These are phyloP conservation scores for Scheffersomyces parashehatae DNA, from an alignment of 1,139 yeast species.

Conservation along the genomic window DNA sequence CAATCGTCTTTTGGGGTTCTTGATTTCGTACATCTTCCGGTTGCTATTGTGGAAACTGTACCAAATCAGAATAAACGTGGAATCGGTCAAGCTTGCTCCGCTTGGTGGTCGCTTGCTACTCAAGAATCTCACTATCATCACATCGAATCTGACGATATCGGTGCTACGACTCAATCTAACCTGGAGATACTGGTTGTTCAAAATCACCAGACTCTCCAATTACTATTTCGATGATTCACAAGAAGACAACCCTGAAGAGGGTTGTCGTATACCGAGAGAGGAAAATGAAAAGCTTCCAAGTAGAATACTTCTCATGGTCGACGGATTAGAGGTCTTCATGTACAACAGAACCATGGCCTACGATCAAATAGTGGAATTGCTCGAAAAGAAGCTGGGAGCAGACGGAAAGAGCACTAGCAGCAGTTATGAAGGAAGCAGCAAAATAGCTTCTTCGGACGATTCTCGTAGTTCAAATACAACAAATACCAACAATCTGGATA, in stretches of 20 bases:
- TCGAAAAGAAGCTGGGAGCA: conserved; percentile 21
- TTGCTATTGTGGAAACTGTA: conserved; percentile 63
- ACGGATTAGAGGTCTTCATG: conserved; percentile 80
- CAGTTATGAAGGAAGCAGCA: background rate
- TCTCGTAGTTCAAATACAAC: background rate
- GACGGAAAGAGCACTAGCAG: conserved; percentile 1
- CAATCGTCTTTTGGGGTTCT: conserved; percentile 69
- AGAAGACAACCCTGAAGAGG: conserved; percentile 24
- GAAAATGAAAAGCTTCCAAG: conserved; percentile 56
- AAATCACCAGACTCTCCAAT: conserved; percentile 49
- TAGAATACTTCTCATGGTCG: conserved; percentile 58
- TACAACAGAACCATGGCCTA: conserved; percentile 80
- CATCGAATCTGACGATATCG: conserved; percentile 69
- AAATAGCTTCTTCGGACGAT: background rate
- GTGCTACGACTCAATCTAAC: conserved; percentile 72
- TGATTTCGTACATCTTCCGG: conserved; percentile 52
- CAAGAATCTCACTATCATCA: conserved; percentile 70
- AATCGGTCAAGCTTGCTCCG: conserved; percentile 71
- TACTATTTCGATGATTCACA: conserved; percentile 19
- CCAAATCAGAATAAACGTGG: conserved; percentile 61
- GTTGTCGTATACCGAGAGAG: conserved; percentile 4
- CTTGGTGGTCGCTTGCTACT: conserved; percentile 82
- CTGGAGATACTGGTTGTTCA: conserved; percentile 86
- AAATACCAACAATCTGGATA: background rate
- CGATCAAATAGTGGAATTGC: conserved; percentile 56